Evolutionary conservation across 176 grass and related monocot species (phyloP), one percentile per base, ranked within the genome.

Genomic region (Musa itinerans): DNA sequence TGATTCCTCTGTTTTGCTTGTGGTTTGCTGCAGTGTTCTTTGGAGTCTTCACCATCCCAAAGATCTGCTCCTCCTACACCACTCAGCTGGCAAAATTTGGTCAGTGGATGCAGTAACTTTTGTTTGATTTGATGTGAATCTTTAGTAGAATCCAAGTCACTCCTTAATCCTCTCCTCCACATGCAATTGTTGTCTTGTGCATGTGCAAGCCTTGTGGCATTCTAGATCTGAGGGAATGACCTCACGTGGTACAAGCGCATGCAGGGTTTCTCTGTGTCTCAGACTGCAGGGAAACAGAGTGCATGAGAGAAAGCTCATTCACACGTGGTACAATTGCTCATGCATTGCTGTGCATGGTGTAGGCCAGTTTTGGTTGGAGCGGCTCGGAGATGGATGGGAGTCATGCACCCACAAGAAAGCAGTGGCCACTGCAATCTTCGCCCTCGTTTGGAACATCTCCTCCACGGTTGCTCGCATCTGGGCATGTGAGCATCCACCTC

Each of bases 361-460:
- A 99, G 96, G 91, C 1, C 92, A 58, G 62, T 95, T 94, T 81
- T 99, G 96, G 96, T 76, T 92, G 58, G 88, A 94, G 83, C 94
- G 96, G 43, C 72, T 94, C 64, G 88, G 89, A 57, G 96, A 95
- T 84, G 91, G 82, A 21, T 99, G 95, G 95, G 91, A 99, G 53
- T 84, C 88, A 15, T 99, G 95, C 71, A 86, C 82, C 48, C 95
- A 94, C 88, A 99, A 99, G 86, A 99, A 94, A 53, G 95, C 95
- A 0, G 95, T 89, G 0, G 91, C 81, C 7, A 83, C 88, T 2
- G 86, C 91, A 9, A 63, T 88, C 71, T 94, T 94, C 88, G 81
- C 86, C 26, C 80, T 99, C n/a, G 78, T 94, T 59, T 99, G 95
- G 91, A 94, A 94, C 11, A 78, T 99, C 17, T 92, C 91, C 12